Base-by-base conservation (phyloP, 2,329 filamentous ascomycete species). In the Parafenestella ontariensis region DNA sequence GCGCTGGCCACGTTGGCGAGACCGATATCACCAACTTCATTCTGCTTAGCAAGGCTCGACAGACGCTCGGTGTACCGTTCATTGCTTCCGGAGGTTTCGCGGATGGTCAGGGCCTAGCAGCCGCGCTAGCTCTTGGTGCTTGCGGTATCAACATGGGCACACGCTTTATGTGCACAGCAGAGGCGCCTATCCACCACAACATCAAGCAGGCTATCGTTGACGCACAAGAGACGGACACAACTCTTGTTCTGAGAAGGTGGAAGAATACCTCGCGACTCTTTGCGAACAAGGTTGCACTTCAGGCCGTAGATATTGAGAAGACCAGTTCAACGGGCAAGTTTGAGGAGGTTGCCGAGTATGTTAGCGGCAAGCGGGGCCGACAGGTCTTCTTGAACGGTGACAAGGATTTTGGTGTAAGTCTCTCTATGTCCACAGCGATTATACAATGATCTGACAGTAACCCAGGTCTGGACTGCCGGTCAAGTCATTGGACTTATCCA, bases 121-220 rank as follows among this genome's bases (percentile, higher is more conserved):
- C 94, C 2, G 95, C 95, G 7, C 81, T 99, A 65, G 89, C 89
- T 36, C 84, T 99, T 11, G 95, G 95, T 31, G 95, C 95, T 0
- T 91, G 91, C 75, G 95, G 95, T 59, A 88, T 98, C 79, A 99
- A 99, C 79, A 99, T 99, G 95, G 95, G 95, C 53, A 99, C 95
- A 9, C 84, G 95, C 37, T 99, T 98, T 81, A 96, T 99, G 91
- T 94, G 90, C 80, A 98, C 95, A 0, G 83, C 94, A 40, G 95
- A 98, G 78, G 88, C 93, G 15, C 95, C 95, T 0, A 90, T 99
- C 61, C 95, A 99, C 79, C 75, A 86, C 44, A 96, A 96, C 65
- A 92, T 99, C 81, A 99, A 99, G 84, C 84, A 96, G 76, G 84
- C 90, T 64, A 99, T 99, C 70, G 92, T 97, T 46, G 84, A 87